phyloP scores from a whole-genome alignment of 2,329 filamentous ascomycete genomes.

The Plenodomus tracheiphilus region DNA sequence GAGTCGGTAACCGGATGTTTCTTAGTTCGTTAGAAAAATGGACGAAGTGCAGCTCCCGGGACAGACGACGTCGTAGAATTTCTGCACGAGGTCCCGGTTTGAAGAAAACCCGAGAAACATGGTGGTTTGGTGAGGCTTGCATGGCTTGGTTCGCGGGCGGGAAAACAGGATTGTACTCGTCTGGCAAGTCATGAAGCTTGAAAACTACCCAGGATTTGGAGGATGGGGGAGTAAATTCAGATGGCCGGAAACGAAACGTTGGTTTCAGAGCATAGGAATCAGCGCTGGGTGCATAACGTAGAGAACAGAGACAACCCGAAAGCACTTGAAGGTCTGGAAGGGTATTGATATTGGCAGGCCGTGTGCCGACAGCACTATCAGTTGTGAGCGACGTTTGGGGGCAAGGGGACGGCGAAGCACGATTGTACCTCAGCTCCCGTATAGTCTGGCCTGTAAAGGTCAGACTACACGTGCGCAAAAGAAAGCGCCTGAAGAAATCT shows the following conservation, averaged over 20 bases:
- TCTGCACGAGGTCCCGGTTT: constrained; percentile 6
- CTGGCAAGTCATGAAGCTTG: constrained; percentile 15
- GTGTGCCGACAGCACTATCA: too few species aligned
- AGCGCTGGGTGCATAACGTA: not conserved
- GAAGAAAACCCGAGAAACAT: constrained; percentile 18
- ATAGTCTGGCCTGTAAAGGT: constrained; percentile 19
- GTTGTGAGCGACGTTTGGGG: constrained; percentile 9
- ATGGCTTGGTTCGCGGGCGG: constrained; percentile 5
- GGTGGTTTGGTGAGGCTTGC: not conserved
- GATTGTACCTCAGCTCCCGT: constrained; percentile 16
- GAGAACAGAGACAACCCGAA: too few species aligned
- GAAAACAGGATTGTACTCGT: constrained; percentile 3
- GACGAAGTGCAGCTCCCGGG: constrained; percentile 18
- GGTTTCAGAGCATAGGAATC: constrained; percentile 4
- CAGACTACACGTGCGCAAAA: constrained; percentile 20
- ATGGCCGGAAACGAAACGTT: constrained; percentile 23
- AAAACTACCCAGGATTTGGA: constrained; percentile 17
- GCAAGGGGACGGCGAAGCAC: constrained; percentile 7
- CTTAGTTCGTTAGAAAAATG: constrained; percentile 18
- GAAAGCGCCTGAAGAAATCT: constrained; percentile 16
- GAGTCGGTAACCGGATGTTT: constrained; percentile 15
- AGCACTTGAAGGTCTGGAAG: too few species aligned
- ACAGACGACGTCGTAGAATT: constrained; percentile 5
- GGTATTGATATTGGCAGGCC: too few species aligned
- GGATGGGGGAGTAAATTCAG: constrained; percentile 16